Conservation (phyloP, 2,329 filamentous ascomycete genomes). For the Fusarium nurragi region DNA sequence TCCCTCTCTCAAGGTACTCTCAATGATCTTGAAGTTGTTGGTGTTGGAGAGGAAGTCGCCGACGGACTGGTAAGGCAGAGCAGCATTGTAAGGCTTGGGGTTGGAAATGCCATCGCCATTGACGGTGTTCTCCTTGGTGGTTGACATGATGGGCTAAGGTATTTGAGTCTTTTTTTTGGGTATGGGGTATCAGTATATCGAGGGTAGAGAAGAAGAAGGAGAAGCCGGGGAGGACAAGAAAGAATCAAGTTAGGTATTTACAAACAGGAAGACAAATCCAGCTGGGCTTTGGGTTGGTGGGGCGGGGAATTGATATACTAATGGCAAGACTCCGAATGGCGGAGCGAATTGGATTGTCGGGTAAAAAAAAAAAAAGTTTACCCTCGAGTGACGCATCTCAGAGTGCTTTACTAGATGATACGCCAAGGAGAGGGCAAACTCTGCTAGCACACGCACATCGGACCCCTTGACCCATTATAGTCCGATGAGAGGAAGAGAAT, state of each 20-base stretch:
- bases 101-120: slow-evolving; percentile 3
- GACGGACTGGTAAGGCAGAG: slow-evolving; percentile 15
- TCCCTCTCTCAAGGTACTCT: slow-evolving; percentile 39
- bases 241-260: slow-evolving; percentile 3
- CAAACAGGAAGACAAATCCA: background rate
- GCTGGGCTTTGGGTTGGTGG: slow-evolving; percentile 5
- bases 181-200: background rate
- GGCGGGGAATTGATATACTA: slow-evolving; percentile 8
- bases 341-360: background rate
- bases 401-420: slow-evolving; percentile 3
- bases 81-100: slow-evolving; percentile 9
- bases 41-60: slow-evolving; percentile 37
- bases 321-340: slow-evolving; percentile 13
- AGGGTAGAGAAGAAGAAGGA: slow-evolving; percentile 8
- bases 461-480: slow-evolving; percentile 1
- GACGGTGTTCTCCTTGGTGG: background rate
- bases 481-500: slow-evolving; percentile 4
- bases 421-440: slow-evolving; percentile 2
- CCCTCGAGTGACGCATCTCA: slow-evolving; percentile 8
- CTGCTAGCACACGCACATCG: slow-evolving; percentile 2
- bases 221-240: slow-evolving; percentile 1
- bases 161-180: background rate
- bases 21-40: slow-evolving; percentile 40
- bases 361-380: slow-evolving; percentile 5
- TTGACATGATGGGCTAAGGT: slow-evolving; percentile 4